Evolutionary conservation across 23 red algal genomes (phyloP), one percentile per base, ranked within the genome.

Genomic region (Gracilaria gracilis): DNA sequence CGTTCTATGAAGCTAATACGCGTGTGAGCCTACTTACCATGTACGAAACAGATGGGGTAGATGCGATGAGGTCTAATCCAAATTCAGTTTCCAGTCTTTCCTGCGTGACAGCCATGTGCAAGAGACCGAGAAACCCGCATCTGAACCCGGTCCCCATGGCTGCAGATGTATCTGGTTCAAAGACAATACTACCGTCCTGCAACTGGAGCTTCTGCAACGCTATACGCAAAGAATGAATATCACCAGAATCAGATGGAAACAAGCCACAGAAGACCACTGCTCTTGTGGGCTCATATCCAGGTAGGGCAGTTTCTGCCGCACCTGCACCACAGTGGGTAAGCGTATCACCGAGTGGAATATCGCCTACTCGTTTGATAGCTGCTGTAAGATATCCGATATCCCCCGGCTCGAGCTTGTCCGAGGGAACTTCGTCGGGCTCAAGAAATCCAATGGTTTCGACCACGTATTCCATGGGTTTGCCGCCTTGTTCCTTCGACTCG

Each of bases 21-120:
- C 11, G 23, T 51, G 20, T 27, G 9, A 28, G 6, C 12, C 9
- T 8, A 90, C 87, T 50, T 90, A 96, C 91, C 53, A 82, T 80
- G 73, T 98, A 98, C 32, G 90, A 86, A 28, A 98, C 96, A 34
- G 84, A 90, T 50, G 96, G 96, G 21, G 96, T 71, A 35, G 96
- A 93, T 25, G 87, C 79, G 28, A 91, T 80, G n/a, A 95, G 85
- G 29, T 91, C 88, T 21, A 98, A 58, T 9, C 80, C 88, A 83
- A 93, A 95, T 59, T 98, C 96, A 32, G 62, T 61, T 33, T 92
- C 89, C 40, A 98, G 71, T 55, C 96, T 51, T 58, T 95, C 85
- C 59, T 92, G 88, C n/a, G 94, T 93, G 33, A 98, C 92, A 16
- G 89, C 66, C 91, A 95, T 92, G 67, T 98, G 96, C 42, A 98